These are phyloP conservation scores for Schwanniomyces occidentalis DNA, from an alignment of 805 yeast species.

Conservation along the genomic window DNA sequence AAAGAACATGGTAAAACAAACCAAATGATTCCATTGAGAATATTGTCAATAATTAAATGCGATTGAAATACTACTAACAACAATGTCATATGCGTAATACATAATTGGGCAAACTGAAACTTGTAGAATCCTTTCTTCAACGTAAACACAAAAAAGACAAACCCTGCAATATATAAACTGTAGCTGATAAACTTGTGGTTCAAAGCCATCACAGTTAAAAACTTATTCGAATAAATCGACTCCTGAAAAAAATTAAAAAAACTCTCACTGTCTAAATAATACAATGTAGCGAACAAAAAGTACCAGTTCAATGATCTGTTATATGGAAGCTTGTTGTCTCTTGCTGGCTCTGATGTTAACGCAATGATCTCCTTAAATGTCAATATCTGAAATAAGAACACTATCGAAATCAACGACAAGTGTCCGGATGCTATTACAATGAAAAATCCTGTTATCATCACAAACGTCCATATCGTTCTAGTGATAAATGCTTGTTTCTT, in stretches of 20 bases:
- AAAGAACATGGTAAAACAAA: constrained; percentile 87
- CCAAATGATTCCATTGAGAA: constrained; percentile 91
- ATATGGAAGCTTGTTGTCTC: constrained; percentile 79
- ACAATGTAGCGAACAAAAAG: constrained; percentile 81
- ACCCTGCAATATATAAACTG: constrained; percentile 80
- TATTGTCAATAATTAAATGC: constrained; percentile 86
- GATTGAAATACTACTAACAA: constrained; percentile 90
- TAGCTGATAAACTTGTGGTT: constrained; percentile 87
- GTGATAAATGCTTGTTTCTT: constrained; percentile 83
- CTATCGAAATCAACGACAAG: constrained; percentile 70
- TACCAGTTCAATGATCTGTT: constrained; percentile 91
- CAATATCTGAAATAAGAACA: constrained; percentile 71
- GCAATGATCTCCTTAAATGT: constrained; percentile 91
- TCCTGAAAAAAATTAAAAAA: constrained; percentile 67
- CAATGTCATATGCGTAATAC: constrained; percentile 92
- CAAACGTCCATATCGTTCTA: constrained; percentile 89
- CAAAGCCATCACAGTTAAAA: constrained; percentile 58
- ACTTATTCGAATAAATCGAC: constrained; percentile 50
- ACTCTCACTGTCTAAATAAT: constrained; percentile 85
- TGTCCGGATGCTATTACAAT: constrained; percentile 80
- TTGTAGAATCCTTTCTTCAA: constrained; percentile 85
- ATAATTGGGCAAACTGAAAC: constrained; percentile 92
- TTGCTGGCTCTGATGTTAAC: constrained; percentile 79
- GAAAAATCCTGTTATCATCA: constrained; percentile 80
- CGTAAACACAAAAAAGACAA: constrained; percentile 86